Percentiles rank a stretch among this genome's conserved stretches.
Evolutionary conservation across 495 filamentous ascomycete species (phyloP).

Genomic region (Haplographium delicatum): DNA sequence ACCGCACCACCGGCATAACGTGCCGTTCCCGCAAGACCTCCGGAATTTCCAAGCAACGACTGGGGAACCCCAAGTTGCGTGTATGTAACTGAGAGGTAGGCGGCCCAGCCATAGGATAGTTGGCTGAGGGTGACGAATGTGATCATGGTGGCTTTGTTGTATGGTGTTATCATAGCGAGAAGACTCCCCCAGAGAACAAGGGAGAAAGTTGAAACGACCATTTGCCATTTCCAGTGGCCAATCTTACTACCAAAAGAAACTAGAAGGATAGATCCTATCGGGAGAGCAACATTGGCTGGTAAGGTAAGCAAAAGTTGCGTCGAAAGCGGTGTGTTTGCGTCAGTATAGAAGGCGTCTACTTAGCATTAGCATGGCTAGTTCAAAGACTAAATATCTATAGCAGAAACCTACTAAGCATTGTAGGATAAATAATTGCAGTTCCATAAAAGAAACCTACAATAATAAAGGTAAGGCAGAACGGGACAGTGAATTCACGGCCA

Average conservation of each 20-base stretch:
- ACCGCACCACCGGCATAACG: conserved; percentile 28
- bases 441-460: conserved; percentile 29
- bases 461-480: conserved; percentile 25
- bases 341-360: conserved; percentile 27
- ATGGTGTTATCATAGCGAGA: conserved; percentile 26
- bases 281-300: conserved; percentile 26
- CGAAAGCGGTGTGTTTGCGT: conserved; percentile 16
- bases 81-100: conserved; percentile 26
- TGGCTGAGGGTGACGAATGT: conserved; percentile 23
- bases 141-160: conserved; percentile 28
- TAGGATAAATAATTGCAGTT: conserved; percentile 5
- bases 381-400: conserved; percentile 1
- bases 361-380: conserved; percentile 28
- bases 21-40: conserved; percentile 28
- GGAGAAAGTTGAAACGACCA: conserved; percentile 17
- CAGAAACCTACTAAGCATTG: not conserved
- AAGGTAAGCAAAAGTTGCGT: conserved; percentile 24
- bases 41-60: conserved; percentile 24
- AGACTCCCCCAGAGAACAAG: conserved; percentile 24
- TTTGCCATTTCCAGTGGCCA: conserved; percentile 22
- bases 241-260: conserved; percentile 23
- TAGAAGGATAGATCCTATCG: conserved; percentile 24
- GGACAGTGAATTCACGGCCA: conserved; percentile 28
- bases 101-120: conserved; percentile 29
- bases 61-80: conserved; percentile 28